Percentiles rank a stretch among this genome's conserved stretches.
Evolutionary conservation across 176 grass and related monocot species (phyloP).

Genomic region (Metroxylon sagu): DNA sequence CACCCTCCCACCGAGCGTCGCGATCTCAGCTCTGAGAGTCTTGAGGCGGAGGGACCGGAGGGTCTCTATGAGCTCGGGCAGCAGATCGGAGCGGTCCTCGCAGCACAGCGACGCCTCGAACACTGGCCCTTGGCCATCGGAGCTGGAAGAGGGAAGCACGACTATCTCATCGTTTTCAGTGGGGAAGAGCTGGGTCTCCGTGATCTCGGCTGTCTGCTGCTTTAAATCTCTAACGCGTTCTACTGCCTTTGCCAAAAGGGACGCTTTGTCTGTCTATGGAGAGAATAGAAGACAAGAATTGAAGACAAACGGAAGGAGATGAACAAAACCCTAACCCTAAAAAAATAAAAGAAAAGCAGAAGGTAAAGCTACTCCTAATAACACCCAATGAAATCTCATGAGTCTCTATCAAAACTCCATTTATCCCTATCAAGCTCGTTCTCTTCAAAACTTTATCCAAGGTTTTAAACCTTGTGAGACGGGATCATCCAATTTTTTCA

Average conservation of each 20-base stretch:
- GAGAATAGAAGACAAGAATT: neutral
- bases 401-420: too few relatives aligned
- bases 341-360: too few relatives aligned
- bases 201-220: slow-evolving; percentile 5
- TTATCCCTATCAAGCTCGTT: too few relatives aligned
- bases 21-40: slow-evolving; percentile 11
- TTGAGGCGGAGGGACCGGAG: slow-evolving; percentile 11
- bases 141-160: slow-evolving; percentile 3
- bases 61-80: slow-evolving; percentile 15
- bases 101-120: slow-evolving; percentile 15
- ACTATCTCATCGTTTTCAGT: slow-evolving; percentile 12
- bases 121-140: neutral
- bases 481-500: too few relatives aligned
- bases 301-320: neutral
- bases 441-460: too few relatives aligned
- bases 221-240: slow-evolving; percentile 15
- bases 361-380: too few relatives aligned
- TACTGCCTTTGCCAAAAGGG: slow-evolving; percentile 12
- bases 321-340: neutral
- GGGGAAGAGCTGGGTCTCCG: slow-evolving; percentile 3
- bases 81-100: slow-evolving; percentile 15
- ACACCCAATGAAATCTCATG: too few relatives aligned
- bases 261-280: slow-evolving; percentile 12
- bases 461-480: too few relatives aligned
- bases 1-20: slow-evolving; percentile 13